A percentile compares a stretch with the other conserved stretches of the same genome.
phyloP scores from a whole-genome alignment of 768 basidiomycete species.

The Pulveroboletus frians region DNA sequence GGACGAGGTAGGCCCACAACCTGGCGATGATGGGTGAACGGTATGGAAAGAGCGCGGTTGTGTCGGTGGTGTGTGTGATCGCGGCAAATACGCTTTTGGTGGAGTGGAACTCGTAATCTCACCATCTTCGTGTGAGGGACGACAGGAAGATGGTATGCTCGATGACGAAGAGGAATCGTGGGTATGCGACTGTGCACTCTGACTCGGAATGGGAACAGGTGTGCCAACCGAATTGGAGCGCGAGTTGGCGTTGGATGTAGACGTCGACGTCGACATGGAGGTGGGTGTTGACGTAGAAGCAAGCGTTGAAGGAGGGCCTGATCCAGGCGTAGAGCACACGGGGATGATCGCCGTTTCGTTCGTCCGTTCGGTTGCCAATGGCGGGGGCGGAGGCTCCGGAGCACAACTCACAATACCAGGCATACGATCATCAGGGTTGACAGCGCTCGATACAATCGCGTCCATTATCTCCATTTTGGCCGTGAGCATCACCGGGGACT shows the following conservation, averaged over 20 bases:
- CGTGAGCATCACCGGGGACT: constrained; percentile 7
- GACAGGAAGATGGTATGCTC: constrained; percentile 18
- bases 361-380: constrained; percentile 24
- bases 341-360: constrained; percentile 8
- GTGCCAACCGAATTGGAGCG: constrained; percentile 25
- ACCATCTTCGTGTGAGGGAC: constrained; percentile 46
- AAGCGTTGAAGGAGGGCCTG: constrained; percentile 1
- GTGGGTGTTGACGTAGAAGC: constrained; percentile 7
- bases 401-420: constrained; percentile 25
- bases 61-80: constrained; percentile 42
- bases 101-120: constrained; percentile 42
- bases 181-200: neutral
- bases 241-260: constrained; percentile 20
- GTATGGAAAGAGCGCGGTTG: constrained; percentile 43
- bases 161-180: constrained; percentile 4
- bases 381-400: constrained; percentile 30
- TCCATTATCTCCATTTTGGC: constrained; percentile 28
- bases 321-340: neutral
- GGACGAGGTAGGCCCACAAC: constrained; percentile 20
- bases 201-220: constrained; percentile 5
- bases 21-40: constrained; percentile 23
- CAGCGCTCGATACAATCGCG: constrained; percentile 16
- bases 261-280: constrained; percentile 21
- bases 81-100: constrained; percentile 34
- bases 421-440: constrained; percentile 13